phyloP scores from a whole-genome alignment of 1,139 yeast genomes.

The Candida sojae region DNA sequence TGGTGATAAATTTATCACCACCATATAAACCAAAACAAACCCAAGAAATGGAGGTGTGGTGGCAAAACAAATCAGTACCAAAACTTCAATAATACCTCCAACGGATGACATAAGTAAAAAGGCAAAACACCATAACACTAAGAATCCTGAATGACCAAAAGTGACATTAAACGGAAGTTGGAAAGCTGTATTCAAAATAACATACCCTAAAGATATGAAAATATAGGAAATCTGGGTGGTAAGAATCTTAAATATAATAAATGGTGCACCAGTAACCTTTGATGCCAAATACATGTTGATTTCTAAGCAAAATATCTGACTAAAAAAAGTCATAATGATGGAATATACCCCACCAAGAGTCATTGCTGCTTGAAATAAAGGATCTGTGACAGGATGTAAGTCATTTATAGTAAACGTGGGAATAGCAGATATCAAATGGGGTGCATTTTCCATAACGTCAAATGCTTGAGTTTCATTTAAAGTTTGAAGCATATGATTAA shows the following conservation, averaged over 20 bases:
- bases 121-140: constrained; percentile 60
- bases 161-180: constrained; percentile 31
- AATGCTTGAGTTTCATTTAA: constrained; percentile 21
- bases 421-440: constrained; percentile 25
- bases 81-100: constrained; percentile 52
- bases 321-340: constrained; percentile 28
- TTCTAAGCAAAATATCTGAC: constrained; percentile 27
- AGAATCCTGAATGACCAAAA: constrained; percentile 56
- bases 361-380: constrained; percentile 30
- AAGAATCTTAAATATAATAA: constrained; percentile 40
- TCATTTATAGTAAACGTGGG: constrained; percentile 23
- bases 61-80: constrained; percentile 38
- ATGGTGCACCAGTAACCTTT: constrained; percentile 35
- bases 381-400: constrained; percentile 24
- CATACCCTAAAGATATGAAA: constrained; percentile 42
- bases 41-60: constrained; percentile 48
- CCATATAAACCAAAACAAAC: constrained; percentile 46
- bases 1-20: constrained; percentile 48
- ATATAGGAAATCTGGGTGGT: constrained; percentile 45
- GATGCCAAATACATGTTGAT: constrained; percentile 29
- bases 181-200: constrained; percentile 47
- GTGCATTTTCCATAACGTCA: constrained; percentile 20
- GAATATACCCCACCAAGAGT: constrained; percentile 35
- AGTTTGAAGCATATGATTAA: constrained; percentile 19
- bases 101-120: constrained; percentile 50